Evolutionary conservation across 768 basidiomycete genomes (phyloP).

Genomic region (Boletus barrowsii): DNA sequence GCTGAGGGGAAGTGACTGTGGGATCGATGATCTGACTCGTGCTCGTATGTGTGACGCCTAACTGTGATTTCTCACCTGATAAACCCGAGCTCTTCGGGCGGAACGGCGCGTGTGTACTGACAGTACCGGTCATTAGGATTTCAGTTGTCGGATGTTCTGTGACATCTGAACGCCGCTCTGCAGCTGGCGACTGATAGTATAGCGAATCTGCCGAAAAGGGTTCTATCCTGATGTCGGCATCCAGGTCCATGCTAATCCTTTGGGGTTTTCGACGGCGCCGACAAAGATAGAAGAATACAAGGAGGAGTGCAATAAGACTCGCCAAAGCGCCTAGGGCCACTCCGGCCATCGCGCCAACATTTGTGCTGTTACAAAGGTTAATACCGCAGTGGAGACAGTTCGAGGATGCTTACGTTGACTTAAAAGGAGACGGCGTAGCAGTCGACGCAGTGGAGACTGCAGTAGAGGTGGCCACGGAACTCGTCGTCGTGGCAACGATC

Average conservation of each 20-base stretch:
- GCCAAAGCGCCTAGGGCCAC: conserved; percentile 11
- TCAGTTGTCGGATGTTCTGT: not conserved
- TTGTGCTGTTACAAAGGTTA: not conserved
- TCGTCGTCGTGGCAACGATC: not conserved
- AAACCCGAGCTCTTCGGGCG: not conserved
- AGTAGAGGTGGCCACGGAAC: not conserved
- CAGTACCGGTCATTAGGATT: not conserved
- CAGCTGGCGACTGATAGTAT: not conserved
- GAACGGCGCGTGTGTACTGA: not conserved
- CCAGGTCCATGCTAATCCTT: not conserved
- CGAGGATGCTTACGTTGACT: not conserved
- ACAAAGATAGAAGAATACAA: conserved; percentile 3
- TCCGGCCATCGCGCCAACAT: conserved; percentile 11
- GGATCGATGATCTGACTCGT: not conserved
- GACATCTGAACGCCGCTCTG: not conserved
- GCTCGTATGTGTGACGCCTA: not conserved
- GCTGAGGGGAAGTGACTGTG: not conserved
- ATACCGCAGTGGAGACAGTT: not conserved
- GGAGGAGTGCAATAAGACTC: conserved; percentile 1
- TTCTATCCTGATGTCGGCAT: not conserved
- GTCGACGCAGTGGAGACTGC: not conserved
- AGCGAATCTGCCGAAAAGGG: not conserved
- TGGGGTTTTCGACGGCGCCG: not conserved
- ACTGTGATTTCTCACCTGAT: not conserved
- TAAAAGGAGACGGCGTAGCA: not conserved